These are phyloP conservation scores for Coccomyxa subellipsoidea DNA, from an alignment of 163 green algal species.

Conservation along the genomic window DNA sequence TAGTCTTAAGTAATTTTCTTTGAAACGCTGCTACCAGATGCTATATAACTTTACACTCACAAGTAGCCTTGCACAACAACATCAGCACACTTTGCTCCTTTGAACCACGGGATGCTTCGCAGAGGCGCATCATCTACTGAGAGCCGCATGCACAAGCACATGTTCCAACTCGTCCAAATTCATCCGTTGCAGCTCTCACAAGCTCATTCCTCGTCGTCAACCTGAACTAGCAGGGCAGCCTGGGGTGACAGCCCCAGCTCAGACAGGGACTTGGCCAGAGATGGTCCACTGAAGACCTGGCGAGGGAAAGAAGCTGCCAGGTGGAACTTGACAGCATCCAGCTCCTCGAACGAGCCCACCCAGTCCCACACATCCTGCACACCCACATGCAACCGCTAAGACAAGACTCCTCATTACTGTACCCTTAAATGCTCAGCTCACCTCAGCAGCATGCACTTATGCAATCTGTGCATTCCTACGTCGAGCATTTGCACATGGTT, in stretches of 20 bases:
- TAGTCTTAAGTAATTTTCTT: too few species aligned
- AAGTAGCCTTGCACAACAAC: too few species aligned
- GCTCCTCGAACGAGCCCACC: constrained; percentile 30
- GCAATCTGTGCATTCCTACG: neutral
- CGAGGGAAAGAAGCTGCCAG: constrained; percentile 45
- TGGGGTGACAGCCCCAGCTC: constrained; percentile 37
- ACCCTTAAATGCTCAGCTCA: too few species aligned
- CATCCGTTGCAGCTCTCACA: neutral
- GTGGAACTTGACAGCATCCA: constrained; percentile 30
- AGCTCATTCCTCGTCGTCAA: constrained; percentile 22
- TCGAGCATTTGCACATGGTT: too few species aligned
- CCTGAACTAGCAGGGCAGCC: constrained; percentile 43
- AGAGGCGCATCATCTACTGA: too few species aligned
- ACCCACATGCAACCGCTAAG: neutral
- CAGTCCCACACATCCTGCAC: constrained; percentile 36
- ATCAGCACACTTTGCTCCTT: too few species aligned
- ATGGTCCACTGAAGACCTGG: constrained; percentile 15
- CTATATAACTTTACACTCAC: too few species aligned
- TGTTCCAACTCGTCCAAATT: too few species aligned
- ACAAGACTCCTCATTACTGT: too few species aligned
- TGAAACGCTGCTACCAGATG: too few species aligned
- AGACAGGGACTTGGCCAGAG: constrained; percentile 18
- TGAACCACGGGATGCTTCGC: too few species aligned
- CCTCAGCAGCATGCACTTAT: neutral
- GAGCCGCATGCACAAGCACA: too few species aligned